These are phyloP conservation scores for Caryopteris hybrid DNA, from an alignment of 305 asterid genomes.

Conservation along the genomic window DNA sequence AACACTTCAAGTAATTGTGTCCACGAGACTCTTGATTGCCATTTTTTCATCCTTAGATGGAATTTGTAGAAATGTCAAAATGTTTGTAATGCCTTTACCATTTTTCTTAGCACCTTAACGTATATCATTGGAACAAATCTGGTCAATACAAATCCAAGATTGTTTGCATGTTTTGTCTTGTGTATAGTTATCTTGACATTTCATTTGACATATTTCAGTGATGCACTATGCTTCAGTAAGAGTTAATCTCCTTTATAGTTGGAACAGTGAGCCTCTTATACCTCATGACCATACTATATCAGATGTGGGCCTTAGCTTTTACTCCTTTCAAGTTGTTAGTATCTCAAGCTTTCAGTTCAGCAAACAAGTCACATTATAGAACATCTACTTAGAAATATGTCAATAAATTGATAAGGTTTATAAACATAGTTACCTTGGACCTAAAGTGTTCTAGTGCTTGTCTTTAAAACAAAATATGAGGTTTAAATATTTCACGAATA, in stretches of 20 bases:
- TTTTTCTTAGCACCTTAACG: neutral
- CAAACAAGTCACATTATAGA: neutral
- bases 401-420: neutral
- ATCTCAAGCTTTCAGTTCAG: neutral
- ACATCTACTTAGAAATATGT: neutral
- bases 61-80: neutral
- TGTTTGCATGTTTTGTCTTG: too few species aligned
- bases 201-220: too few species aligned
- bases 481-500: neutral
- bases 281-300: neutral
- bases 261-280: neutral
- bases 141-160: too few species aligned
- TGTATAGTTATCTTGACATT: too few species aligned
- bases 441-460: neutral
- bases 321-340: neutral
- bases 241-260: neutral
- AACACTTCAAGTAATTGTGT: neutral
- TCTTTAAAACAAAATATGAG: neutral
- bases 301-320: neutral
- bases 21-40: neutral
- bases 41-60: neutral
- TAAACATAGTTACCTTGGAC: neutral
- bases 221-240: neutral
- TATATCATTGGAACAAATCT: too few species aligned
- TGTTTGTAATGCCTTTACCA: neutral